Percentiles rank a stretch among this genome's conserved stretches.
phyloP scores from a whole-genome alignment of 2,329 filamentous ascomycete species.

The Paraphoma sp. region DNA sequence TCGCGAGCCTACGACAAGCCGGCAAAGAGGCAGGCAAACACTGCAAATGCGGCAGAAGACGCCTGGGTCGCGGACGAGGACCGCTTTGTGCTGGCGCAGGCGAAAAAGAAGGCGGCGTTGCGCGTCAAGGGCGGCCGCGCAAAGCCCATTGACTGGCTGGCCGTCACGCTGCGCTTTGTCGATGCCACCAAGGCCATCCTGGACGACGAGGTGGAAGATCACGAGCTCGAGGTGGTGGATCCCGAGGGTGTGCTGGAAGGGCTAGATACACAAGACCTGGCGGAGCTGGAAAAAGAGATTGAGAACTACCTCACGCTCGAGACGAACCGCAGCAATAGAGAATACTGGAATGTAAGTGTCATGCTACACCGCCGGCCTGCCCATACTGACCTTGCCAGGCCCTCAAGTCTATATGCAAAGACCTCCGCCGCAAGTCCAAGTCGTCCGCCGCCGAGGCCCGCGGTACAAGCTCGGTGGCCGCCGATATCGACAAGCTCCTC shows the following conservation, averaged over 20 bases:
- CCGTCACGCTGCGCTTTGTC: slow-evolving; percentile 87
- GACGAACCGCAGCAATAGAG: slow-evolving; percentile 75
- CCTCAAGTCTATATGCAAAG: slow-evolving; percentile 81
- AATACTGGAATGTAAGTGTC: slow-evolving; percentile 78
- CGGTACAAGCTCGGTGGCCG: slow-evolving; percentile 80
- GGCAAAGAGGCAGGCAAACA: slow-evolving; percentile 53
- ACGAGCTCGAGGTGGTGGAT: slow-evolving; percentile 76
- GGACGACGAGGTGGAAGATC: slow-evolving; percentile 83
- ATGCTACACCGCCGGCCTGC: slow-evolving; percentile 17
- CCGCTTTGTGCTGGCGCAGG: slow-evolving; percentile 92
- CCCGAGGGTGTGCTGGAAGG: slow-evolving; percentile 82
- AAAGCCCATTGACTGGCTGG: slow-evolving; percentile 91
- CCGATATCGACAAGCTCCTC: slow-evolving; percentile 87
- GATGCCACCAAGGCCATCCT: slow-evolving; percentile 80
- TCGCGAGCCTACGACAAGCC: slow-evolving; percentile 24
- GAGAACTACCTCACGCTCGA: slow-evolving; percentile 81
- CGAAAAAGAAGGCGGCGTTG: slow-evolving; percentile 97
- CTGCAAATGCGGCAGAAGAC: slow-evolving; percentile 55
- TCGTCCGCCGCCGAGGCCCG: slow-evolving; percentile 70
- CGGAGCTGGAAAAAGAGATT: slow-evolving; percentile 83
- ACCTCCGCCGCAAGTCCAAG: slow-evolving; percentile 72
- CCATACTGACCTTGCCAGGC: slow-evolving; percentile 59
- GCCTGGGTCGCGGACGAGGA: slow-evolving; percentile 93
- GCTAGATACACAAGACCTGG: slow-evolving; percentile 70
- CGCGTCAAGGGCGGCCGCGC: slow-evolving; percentile 89